These are phyloP conservation scores for Salix viminalis DNA, from an alignment of 345 rosid genomes.

Conservation along the genomic window DNA sequence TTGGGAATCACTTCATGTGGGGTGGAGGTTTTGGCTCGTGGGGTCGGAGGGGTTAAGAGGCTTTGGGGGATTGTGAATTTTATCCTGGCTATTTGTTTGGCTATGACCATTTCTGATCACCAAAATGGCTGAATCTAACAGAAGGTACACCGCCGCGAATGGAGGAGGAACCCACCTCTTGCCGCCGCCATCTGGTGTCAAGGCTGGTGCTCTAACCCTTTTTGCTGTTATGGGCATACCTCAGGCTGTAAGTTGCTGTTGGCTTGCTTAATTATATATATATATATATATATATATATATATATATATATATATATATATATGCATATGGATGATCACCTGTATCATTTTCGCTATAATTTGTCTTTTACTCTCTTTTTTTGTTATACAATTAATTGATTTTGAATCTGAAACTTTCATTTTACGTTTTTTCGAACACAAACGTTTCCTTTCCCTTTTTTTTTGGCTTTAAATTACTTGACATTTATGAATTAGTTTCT, in stretches of 20 bases:
- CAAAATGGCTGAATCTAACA: conserved; percentile 51
- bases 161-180: neutral
- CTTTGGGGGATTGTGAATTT: conserved; percentile 75
- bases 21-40: conserved; percentile 40
- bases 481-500: neutral
- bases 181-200: conserved; percentile 43
- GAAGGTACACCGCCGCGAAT: conserved; percentile 15
- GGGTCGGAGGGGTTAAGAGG: conserved; percentile 48
- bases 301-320: no score
- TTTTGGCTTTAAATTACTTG: neutral
- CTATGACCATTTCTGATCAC: conserved; percentile 49
- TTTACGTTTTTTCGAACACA: no score
- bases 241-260: conserved; percentile 47
- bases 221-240: conserved; percentile 78
- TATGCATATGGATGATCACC: no score
- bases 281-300: no score
- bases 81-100: conserved; percentile 53
- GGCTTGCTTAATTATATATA: neutral
- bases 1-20: conserved; percentile 59
- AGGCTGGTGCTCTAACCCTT: conserved; percentile 53
- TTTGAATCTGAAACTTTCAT: no score
- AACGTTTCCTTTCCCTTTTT: no score
- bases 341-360: no score
- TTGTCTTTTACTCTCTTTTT: no score
- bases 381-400: no score